These are phyloP conservation scores for Fraxinus albicans DNA, from an alignment of 305 asterid species.

Conservation along the genomic window DNA sequence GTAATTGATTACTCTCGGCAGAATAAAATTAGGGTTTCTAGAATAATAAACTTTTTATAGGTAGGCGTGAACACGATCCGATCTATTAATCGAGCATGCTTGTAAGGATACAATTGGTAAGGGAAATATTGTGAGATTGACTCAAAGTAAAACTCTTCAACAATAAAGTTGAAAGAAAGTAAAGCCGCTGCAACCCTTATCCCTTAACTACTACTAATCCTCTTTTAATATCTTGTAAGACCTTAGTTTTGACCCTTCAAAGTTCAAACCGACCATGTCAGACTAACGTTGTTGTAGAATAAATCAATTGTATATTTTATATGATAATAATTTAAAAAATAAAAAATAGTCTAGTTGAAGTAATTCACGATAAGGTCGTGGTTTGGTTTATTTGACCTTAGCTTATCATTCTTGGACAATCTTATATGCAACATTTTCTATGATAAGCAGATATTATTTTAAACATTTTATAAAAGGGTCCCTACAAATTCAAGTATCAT, in stretches of 20 bases:
- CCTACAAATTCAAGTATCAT: neutral
- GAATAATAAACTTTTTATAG: no score
- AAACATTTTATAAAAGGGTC: conserved; percentile 7
- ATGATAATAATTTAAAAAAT: neutral
- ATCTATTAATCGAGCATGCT: neutral
- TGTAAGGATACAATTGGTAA: neutral
- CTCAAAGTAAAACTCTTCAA: neutral
- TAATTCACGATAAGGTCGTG: neutral
- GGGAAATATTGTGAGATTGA: no score
- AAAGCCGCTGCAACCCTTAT: neutral
- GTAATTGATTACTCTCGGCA: neutral
- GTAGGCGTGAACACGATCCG: neutral
- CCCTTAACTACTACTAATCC: neutral
- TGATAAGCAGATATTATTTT: conserved; percentile 16
- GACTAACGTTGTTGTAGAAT: neutral
- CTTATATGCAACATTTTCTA: neutral
- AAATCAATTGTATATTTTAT: neutral
- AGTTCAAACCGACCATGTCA: conserved; percentile 36
- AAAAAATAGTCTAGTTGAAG: neutral
- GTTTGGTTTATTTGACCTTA: neutral
- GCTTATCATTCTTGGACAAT: neutral
- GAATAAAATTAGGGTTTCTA: neutral
- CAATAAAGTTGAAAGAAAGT: neutral
- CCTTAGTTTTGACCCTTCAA: conserved; percentile 24
- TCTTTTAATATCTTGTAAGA: conserved; percentile 1